Evolutionary conservation across 306 rosid genomes (phyloP).

Genomic region (Dicorynia guianensis): DNA sequence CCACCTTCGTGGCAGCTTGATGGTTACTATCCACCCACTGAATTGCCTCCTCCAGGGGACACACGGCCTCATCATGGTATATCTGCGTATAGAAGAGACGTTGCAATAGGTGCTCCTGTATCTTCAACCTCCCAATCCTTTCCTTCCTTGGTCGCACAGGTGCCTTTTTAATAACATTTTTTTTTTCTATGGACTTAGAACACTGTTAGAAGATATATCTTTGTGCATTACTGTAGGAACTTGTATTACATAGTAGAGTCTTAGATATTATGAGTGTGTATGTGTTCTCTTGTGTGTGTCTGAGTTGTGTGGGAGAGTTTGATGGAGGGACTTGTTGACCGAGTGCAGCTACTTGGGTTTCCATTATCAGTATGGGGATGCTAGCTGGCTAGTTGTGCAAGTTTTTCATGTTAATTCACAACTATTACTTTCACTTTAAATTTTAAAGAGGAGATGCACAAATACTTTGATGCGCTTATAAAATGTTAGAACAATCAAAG

Average conservation of each 20-base stretch:
- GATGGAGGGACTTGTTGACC: constrained; percentile 23
- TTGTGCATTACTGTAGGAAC: background rate
- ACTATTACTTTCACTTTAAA: background rate
- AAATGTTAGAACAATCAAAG: background rate
- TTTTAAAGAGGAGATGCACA: constrained; percentile 19
- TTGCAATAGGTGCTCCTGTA: constrained; percentile 69
- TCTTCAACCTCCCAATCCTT: constrained; percentile 77
- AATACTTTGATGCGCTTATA: background rate
- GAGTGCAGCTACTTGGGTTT: constrained; percentile 8
- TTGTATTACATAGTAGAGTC: constrained; percentile 7
- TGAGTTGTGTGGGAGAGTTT: too few relatives aligned
- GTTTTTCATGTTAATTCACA: constrained; percentile 21
- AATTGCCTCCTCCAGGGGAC: constrained; percentile 80
- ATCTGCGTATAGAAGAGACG: constrained; percentile 92
- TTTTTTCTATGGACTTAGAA: constrained; percentile 14
- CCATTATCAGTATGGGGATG: constrained; percentile 8
- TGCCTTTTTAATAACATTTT: constrained; percentile 42
- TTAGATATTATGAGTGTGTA: background rate
- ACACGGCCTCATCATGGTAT: constrained; percentile 97
- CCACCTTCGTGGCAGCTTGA: constrained; percentile 87
- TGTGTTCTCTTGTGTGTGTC: too few relatives aligned
- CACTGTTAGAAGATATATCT: background rate
- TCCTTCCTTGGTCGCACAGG: constrained; percentile 89
- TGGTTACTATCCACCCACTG: constrained; percentile 78
- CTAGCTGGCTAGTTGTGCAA: constrained; percentile 16